phyloP scores from a whole-genome alignment of 495 filamentous ascomycete genomes.

The Aspergillus avenaceus region DNA sequence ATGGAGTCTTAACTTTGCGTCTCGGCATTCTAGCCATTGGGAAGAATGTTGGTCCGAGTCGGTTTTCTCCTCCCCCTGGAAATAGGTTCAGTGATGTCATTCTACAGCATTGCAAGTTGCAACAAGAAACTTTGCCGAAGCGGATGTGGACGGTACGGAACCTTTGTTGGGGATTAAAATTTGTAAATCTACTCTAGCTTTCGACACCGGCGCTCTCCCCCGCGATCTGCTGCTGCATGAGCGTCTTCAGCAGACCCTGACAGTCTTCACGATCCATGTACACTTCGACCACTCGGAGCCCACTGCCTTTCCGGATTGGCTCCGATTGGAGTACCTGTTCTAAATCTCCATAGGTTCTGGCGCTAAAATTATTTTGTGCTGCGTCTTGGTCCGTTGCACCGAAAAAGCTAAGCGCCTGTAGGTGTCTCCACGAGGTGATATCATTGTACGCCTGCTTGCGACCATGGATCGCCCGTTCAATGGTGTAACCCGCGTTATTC shows the following conservation, averaged over 20 bases:
- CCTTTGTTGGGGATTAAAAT: too few species aligned
- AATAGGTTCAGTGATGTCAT: neutral
- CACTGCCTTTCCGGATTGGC: conserved; percentile 30
- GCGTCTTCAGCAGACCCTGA: conserved; percentile 5
- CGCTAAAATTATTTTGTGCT: conserved; percentile 20
- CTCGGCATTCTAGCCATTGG: neutral
- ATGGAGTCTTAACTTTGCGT: neutral
- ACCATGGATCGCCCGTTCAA: conserved; percentile 72
- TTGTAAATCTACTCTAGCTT: too few species aligned
- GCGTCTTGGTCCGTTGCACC: conserved; percentile 33
- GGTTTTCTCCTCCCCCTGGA: neutral
- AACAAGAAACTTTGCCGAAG: too few species aligned
- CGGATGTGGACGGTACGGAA: too few species aligned
- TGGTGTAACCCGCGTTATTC: conserved; percentile 73
- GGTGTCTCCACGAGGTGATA: conserved; percentile 61
- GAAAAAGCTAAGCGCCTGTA: conserved; percentile 37
- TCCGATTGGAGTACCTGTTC: conserved; percentile 28
- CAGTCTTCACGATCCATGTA: conserved; percentile 45
- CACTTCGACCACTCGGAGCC: conserved; percentile 41
- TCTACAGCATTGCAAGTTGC: too few species aligned
- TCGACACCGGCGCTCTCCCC: too few species aligned
- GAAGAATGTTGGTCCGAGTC: neutral
- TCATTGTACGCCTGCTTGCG: conserved; percentile 74
- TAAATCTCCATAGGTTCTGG: conserved; percentile 35
- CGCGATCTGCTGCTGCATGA: conserved; percentile 9